A percentile compares a stretch with the other conserved stretches of the same genome.
Conservation (phyloP, 495 filamentous ascomycete species). For the Aspergillus baeticus region DNA sequence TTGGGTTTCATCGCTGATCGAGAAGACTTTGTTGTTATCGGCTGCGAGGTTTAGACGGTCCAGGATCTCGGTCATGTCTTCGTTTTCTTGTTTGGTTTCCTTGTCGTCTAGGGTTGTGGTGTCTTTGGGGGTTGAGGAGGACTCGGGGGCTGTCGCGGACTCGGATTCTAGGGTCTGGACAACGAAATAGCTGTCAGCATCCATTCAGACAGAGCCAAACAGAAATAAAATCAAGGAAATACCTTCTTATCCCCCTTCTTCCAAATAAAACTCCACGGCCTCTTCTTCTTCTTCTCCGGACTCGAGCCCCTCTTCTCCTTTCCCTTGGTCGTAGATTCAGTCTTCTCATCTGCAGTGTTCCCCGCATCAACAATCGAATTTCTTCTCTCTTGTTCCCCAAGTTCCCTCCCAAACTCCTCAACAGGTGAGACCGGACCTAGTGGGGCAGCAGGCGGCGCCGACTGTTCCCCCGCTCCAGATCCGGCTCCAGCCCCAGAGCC, state of each 20-base stretch:
- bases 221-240: neutral
- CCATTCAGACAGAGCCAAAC: neutral
- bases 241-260: slow-evolving; percentile 46
- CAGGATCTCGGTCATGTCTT: slow-evolving; percentile 74
- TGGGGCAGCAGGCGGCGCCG: neutral
- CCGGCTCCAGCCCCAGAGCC: neutral
- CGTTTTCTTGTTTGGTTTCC: slow-evolving; percentile 58
- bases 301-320: slow-evolving; percentile 22
- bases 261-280: slow-evolving; percentile 45
- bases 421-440: slow-evolving; percentile 39
- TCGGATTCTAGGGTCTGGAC: neutral
- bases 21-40: slow-evolving; percentile 76
- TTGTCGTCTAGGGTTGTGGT: slow-evolving; percentile 21
- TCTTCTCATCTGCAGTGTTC: slow-evolving; percentile 5
- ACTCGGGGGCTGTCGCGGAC: slow-evolving; percentile 14
- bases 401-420: slow-evolving; percentile 37
- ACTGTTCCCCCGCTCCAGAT: neutral
- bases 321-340: slow-evolving; percentile 9
- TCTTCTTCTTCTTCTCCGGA: slow-evolving; percentile 42
- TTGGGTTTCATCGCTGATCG: slow-evolving; percentile 75
- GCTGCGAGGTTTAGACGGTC: slow-evolving; percentile 78
- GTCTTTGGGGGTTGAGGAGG: neutral
- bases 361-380: slow-evolving; percentile 21
- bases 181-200: slow-evolving; percentile 3
- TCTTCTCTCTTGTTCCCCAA: slow-evolving; percentile 34